These are phyloP conservation scores for Xerocomus spinulosus DNA, from an alignment of 768 basidiomycete genomes.

Conservation along the genomic window DNA sequence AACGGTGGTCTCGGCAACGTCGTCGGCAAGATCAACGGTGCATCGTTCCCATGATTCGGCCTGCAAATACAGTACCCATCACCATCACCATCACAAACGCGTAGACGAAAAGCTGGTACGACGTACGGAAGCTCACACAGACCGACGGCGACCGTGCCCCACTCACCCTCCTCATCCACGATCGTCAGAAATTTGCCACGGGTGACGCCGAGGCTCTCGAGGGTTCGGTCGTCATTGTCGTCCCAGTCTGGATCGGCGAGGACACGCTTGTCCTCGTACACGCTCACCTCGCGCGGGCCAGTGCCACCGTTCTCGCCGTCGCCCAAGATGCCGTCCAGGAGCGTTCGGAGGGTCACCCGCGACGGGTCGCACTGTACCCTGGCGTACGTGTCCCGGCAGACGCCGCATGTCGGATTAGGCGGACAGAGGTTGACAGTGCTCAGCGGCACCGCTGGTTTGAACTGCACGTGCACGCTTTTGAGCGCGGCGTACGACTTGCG, in stretches of 20 bases:
- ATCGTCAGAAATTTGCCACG: conserved; percentile 86
- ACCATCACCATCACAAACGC: too few species aligned
- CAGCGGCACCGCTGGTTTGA: conserved; percentile 75
- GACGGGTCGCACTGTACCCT: conserved; percentile 69
- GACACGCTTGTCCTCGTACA: conserved; percentile 83
- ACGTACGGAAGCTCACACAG: conserved; percentile 71
- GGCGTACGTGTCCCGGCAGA: conserved; percentile 84
- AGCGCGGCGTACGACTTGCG: conserved; percentile 55
- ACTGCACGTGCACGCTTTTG: conserved; percentile 74
- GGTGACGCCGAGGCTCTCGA: conserved; percentile 76
- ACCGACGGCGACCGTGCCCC: conserved; percentile 66
- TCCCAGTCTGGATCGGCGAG: conserved; percentile 93
- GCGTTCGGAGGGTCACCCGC: conserved; percentile 62
- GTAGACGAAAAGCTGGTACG: background rate
- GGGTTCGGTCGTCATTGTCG: conserved; percentile 76
- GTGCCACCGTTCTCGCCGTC: conserved; percentile 37
- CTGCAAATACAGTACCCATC: too few species aligned
- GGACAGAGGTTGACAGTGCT: conserved; percentile 58
- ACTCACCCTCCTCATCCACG: conserved; percentile 81
- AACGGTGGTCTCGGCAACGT: conserved; percentile 56
- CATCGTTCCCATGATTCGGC: conserved; percentile 50
- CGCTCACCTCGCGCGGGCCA: conserved; percentile 59
- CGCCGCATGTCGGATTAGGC: conserved; percentile 76
- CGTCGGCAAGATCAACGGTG: conserved; percentile 56
- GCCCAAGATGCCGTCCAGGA: conserved; percentile 66